Evolutionary conservation across 2,329 filamentous ascomycete genomes (phyloP).

Genomic region (Cladosporium velox): DNA sequence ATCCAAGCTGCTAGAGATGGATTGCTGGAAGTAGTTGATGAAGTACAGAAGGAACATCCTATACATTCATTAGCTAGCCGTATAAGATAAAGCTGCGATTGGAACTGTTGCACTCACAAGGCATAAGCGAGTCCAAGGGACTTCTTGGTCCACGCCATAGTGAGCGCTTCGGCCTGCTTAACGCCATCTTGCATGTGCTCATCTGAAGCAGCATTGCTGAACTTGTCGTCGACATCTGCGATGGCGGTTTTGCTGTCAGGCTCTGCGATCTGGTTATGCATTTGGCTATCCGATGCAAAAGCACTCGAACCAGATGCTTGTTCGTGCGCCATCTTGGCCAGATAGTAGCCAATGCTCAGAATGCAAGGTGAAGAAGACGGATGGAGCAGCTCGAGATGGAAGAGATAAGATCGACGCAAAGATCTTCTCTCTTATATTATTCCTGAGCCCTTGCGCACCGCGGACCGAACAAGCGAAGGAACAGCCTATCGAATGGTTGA

Average conservation of each 20-base stretch:
- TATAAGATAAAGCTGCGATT: background rate
- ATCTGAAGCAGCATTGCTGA: background rate
- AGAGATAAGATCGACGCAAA: background rate
- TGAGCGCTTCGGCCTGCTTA: constrained; percentile 44
- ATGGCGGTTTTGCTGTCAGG: background rate
- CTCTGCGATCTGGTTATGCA: background rate
- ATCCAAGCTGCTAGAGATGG: constrained; percentile 42
- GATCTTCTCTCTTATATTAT: background rate
- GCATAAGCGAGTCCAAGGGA: constrained; percentile 42
- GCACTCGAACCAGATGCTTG: background rate
- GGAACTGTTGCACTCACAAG: constrained; percentile 34
- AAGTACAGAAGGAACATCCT: constrained; percentile 53
- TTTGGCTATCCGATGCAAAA: background rate
- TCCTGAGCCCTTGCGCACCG: background rate
- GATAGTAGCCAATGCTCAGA: background rate
- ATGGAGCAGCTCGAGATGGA: background rate
- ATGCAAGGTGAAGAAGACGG: background rate
- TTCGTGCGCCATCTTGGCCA: background rate
- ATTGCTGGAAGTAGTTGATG: constrained; percentile 49
- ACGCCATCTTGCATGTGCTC: constrained; percentile 35
- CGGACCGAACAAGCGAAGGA: background rate
- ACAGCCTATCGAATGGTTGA: constrained; percentile 6
- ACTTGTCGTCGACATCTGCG: background rate
- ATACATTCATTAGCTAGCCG: background rate
- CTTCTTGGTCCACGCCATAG: constrained; percentile 43